A percentile compares a stretch with the other conserved stretches of the same genome.
These are phyloP conservation scores for Cryptosporidium baileyi DNA, from an alignment of 169 alveolate species.

Conservation along the genomic window DNA sequence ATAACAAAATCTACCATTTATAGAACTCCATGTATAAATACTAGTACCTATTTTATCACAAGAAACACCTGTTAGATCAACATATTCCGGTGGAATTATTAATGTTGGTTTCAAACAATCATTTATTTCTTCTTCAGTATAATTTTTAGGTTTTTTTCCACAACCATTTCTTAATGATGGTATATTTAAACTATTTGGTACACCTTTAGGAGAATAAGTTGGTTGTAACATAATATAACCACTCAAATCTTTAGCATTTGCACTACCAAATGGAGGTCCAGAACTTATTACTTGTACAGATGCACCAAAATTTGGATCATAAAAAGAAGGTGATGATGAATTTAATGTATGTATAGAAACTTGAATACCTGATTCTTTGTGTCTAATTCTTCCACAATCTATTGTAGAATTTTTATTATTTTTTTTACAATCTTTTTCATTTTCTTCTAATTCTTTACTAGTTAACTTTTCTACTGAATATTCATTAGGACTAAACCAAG, in stretches of 20 bases:
- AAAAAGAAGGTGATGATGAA: slow-evolving; percentile 67
- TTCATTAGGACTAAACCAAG: slow-evolving; percentile 66
- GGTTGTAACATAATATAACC: slow-evolving; percentile 66
- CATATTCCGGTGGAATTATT: slow-evolving; percentile 62
- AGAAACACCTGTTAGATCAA: slow-evolving; percentile 61
- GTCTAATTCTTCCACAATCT: slow-evolving; percentile 45
- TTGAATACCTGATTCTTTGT: slow-evolving; percentile 43
- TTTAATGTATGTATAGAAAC: slow-evolving; percentile 46
- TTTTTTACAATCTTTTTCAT: slow-evolving; percentile 38
- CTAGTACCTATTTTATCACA: slow-evolving; percentile 63
- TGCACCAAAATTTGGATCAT: slow-evolving; percentile 66
- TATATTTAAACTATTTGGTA: slow-evolving; percentile 27
- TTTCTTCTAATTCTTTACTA: slow-evolving; percentile 15
- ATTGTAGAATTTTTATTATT: background rate
- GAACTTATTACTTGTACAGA: slow-evolving; percentile 64
- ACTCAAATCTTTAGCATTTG: slow-evolving; percentile 50
- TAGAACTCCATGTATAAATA: slow-evolving; percentile 60
- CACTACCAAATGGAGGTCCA: slow-evolving; percentile 70
- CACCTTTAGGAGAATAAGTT: slow-evolving; percentile 48
- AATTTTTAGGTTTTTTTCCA: slow-evolving; percentile 7
- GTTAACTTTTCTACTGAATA: slow-evolving; percentile 25
- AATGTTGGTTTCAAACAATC: slow-evolving; percentile 62
- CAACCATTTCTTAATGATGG: slow-evolving; percentile 59
- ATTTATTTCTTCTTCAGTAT: slow-evolving; percentile 26
- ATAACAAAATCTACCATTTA: slow-evolving; percentile 64